These are phyloP conservation scores for Geranomyces variabilis DNA, from an alignment of 192 early-diverging fungal species.

Conservation along the genomic window DNA sequence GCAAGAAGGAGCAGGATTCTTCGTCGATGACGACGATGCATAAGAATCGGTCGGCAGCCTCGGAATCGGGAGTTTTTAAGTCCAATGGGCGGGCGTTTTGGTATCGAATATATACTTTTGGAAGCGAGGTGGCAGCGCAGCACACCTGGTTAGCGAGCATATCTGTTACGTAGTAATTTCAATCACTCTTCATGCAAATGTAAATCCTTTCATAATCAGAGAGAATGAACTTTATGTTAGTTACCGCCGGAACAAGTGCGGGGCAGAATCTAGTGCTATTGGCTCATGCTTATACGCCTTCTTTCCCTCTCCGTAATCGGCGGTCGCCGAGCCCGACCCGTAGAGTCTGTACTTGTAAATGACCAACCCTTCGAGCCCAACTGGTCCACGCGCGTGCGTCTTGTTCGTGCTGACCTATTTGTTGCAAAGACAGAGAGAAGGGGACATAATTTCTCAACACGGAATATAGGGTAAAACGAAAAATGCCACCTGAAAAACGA, in stretches of 20 bases:
- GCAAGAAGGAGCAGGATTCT: background rate
- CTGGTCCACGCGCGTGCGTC: conserved; percentile 97
- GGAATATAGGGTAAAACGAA: background rate
- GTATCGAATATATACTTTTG: too few species aligned
- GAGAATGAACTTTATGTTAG: too few species aligned
- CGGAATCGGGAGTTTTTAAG: too few species aligned
- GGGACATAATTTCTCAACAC: background rate
- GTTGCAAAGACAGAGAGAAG: background rate
- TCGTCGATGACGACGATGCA: background rate
- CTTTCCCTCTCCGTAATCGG: conserved; percentile 78
- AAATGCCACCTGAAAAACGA: too few species aligned
- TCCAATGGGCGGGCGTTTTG: too few species aligned
- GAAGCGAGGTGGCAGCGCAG: too few species aligned
- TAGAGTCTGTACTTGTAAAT: conserved; percentile 96
- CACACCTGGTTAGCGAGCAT: too few species aligned
- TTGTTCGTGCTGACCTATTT: conserved; percentile 92
- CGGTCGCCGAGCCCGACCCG: conserved; percentile 82
- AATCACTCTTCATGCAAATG: too few species aligned
- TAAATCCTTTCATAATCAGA: too few species aligned
- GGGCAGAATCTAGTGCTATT: background rate
- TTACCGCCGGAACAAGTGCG: background rate
- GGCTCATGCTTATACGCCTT: conserved; percentile 69
- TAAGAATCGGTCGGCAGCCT: too few species aligned
- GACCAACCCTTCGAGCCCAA: conserved; percentile 95
- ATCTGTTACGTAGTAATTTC: too few species aligned